Percentiles rank a stretch among this genome's conserved stretches.
phyloP scores from a whole-genome alignment of 257 asterid species.

The Scutellaria baicalensis region DNA sequence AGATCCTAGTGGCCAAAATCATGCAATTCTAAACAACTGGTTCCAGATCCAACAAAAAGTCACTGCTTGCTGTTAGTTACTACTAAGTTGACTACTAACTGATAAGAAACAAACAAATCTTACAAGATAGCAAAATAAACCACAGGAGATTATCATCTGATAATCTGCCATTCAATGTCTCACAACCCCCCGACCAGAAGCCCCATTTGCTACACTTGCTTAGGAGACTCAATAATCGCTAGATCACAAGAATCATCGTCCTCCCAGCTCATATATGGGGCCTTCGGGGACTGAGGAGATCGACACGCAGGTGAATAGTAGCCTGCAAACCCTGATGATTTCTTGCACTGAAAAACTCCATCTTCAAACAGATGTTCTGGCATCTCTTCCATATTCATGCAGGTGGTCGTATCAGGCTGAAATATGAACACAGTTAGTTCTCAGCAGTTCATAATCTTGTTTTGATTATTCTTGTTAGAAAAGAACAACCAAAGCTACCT shows the following conservation, averaged over 20 bases:
- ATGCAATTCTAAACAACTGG: too few relatives aligned
- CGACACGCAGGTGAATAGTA: constrained; percentile 33
- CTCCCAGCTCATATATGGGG: constrained; percentile 34
- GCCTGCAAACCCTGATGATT: constrained; percentile 12
- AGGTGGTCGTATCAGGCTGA: not conserved
- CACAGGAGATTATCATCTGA: constrained; percentile 19
- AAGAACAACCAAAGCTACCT: constrained; percentile 27
- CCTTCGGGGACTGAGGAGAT: constrained; percentile 51
- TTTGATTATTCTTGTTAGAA: not conserved
- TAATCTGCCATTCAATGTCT: constrained; percentile 7
- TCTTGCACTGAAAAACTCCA: constrained; percentile 10
- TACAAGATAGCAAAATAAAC: not conserved
- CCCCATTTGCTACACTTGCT: constrained; percentile 6
- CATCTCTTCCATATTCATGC: constrained; percentile 44
- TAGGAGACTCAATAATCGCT: constrained; percentile 36
- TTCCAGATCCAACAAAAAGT: not conserved
- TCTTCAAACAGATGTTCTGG: constrained; percentile 21
- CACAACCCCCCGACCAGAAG: not conserved
- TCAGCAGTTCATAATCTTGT: not conserved
- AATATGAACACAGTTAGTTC: not conserved
- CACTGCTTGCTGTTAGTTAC: too few relatives aligned
- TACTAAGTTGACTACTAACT: not conserved
- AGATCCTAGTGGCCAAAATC: too few relatives aligned
- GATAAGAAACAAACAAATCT: constrained; percentile 4
- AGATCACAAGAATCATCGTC: constrained; percentile 32